These are phyloP conservation scores for Scedosporium dehoogii DNA, from an alignment of 2,329 filamentous ascomycete species.

Conservation along the genomic window DNA sequence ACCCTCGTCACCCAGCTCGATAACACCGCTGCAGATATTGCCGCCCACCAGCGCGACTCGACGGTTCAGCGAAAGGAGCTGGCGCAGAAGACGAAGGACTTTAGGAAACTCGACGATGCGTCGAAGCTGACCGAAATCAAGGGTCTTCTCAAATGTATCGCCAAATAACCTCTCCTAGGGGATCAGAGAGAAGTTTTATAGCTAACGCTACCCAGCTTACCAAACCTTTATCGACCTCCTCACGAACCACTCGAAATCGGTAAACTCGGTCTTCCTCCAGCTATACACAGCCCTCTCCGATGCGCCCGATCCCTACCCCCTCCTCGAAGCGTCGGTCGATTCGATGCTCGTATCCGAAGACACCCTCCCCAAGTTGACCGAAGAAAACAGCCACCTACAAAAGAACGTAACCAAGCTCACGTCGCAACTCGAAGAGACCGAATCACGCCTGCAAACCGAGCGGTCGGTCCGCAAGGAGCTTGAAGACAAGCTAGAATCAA, in stretches of 20 bases:
- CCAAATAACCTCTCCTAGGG: too few species aligned
- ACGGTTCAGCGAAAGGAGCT: constrained; percentile 92
- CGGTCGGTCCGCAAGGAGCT: constrained; percentile 60
- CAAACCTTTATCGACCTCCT: constrained; percentile 95
- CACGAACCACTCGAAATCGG: constrained; percentile 89
- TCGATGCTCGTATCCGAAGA: constrained; percentile 78
- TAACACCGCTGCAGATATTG: constrained; percentile 88
- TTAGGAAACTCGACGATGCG: constrained; percentile 83
- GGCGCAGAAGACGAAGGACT: constrained; percentile 98
- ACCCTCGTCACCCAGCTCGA: constrained; percentile 78
- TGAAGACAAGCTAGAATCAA: constrained; percentile 66
- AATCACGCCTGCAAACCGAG: constrained; percentile 71
- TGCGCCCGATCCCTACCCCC: constrained; percentile 89
- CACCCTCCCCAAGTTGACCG: constrained; percentile 77
- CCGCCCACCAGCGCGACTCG: constrained; percentile 87
- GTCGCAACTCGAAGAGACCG: constrained; percentile 71
- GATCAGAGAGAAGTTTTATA: too few species aligned
- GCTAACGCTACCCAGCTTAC: too few species aligned
- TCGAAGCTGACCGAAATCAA: constrained; percentile 85
- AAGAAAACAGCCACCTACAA: constrained; percentile 83
- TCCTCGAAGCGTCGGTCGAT: constrained; percentile 93
- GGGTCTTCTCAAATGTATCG: constrained; percentile 68
- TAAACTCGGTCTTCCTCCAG: constrained; percentile 86
- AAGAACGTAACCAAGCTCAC: constrained; percentile 66
- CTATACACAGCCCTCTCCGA: constrained; percentile 90